Evolutionary conservation across 345 rosid species (phyloP).

Genomic region (Populus davidiana): DNA sequence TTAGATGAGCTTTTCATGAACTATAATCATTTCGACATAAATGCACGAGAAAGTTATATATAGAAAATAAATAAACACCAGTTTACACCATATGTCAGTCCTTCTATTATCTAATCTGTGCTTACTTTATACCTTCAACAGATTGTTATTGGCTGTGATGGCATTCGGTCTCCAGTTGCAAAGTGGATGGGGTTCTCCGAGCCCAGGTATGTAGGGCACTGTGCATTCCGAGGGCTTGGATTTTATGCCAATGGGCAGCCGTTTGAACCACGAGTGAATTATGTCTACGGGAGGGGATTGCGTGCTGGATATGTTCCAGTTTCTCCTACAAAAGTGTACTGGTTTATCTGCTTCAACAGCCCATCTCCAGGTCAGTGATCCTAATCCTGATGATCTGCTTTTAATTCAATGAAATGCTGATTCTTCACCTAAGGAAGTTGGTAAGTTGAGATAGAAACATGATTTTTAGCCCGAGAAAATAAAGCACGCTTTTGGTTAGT

Average conservation of each 20-base stretch:
- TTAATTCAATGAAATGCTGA: not conserved
- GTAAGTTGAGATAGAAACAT: not conserved
- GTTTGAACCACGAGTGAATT: constrained; percentile 56
- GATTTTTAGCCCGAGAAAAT: not conserved
- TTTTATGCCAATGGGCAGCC: constrained; percentile 67
- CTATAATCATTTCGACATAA: no score
- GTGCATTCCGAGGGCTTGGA: constrained; percentile 78
- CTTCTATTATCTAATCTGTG: not conserved
- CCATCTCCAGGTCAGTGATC: constrained; percentile 58
- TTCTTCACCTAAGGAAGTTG: not conserved
- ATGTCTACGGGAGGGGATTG: constrained; percentile 75
- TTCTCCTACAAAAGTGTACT: constrained; percentile 73
- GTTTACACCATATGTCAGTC: no score
- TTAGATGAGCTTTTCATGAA: no score
- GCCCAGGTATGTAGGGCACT: constrained; percentile 73
- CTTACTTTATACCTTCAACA: constrained; percentile 24
- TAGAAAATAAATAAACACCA: no score
- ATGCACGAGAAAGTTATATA: no score
- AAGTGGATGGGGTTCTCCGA: constrained; percentile 91
- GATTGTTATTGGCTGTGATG: constrained; percentile 91
- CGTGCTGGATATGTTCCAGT: constrained; percentile 88
- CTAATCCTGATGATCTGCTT: constrained; percentile 1
- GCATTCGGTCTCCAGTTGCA: constrained; percentile 69
- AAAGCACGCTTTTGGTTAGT: not conserved
- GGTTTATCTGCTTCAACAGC: constrained; percentile 91